These are phyloP conservation scores for Candolleomyces efflorescens DNA, from an alignment of 768 basidiomycete species.

Conservation along the genomic window DNA sequence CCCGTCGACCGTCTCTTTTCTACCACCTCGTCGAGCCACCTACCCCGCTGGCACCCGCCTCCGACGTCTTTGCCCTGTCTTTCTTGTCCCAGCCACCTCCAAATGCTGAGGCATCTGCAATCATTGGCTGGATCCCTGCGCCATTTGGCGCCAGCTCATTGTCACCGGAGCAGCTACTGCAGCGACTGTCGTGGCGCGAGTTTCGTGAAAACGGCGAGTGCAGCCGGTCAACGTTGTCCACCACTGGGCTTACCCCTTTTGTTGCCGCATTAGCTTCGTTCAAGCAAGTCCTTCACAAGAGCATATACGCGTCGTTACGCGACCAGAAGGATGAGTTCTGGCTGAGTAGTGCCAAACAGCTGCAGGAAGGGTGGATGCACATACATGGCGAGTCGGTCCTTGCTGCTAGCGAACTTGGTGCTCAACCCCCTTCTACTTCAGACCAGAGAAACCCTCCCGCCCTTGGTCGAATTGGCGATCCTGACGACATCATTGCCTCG, in stretches of 20 bases:
- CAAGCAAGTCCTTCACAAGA: conserved; percentile 54
- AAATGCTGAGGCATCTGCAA: conserved; percentile 39
- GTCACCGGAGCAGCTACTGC: neutral
- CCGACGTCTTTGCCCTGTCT: conserved; percentile 61
- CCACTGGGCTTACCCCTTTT: neutral
- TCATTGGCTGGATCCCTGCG: conserved; percentile 74
- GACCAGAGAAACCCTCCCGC: conserved; percentile 75
- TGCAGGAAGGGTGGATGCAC: conserved; percentile 84
- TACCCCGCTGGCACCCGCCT: conserved; percentile 37
- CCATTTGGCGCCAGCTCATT: neutral
- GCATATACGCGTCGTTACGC: conserved; percentile 47
- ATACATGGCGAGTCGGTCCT: conserved; percentile 47
- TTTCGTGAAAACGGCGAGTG: conserved; percentile 68
- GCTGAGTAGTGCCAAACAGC: conserved; percentile 58
- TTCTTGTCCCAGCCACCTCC: conserved; percentile 49
- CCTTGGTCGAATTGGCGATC: conserved; percentile 71
- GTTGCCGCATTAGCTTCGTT: conserved; percentile 46
- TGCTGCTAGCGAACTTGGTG: neutral
- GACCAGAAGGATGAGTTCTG: conserved; percentile 65
- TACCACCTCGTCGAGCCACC: conserved; percentile 63
- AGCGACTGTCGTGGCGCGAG: conserved; percentile 50
- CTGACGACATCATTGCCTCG: conserved; percentile 78
- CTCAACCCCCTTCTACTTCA: conserved; percentile 19
- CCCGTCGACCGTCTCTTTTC: conserved; percentile 60
- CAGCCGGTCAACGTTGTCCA: neutral